Percentiles rank a stretch among this genome's conserved stretches.
Evolutionary conservation across 768 basidiomycete species (phyloP).

Genomic region (Grammothele lineata): DNA sequence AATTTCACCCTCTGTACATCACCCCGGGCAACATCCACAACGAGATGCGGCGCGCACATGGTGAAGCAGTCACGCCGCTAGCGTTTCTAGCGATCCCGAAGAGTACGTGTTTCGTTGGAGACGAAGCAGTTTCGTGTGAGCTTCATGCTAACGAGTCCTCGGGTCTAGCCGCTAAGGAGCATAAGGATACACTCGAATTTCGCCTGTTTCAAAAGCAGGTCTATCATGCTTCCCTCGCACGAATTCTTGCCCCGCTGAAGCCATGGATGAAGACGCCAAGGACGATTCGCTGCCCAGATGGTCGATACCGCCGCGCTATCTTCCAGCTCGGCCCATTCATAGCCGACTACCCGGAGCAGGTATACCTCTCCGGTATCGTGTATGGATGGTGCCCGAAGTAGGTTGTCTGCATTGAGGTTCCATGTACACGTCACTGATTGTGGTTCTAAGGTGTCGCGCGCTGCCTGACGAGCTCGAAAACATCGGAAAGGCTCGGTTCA

Average conservation of each 20-base stretch:
- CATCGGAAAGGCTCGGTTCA: too few species aligned
- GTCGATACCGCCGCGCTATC: constrained; percentile 23
- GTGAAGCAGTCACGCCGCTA: constrained; percentile 10
- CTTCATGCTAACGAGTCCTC: background rate
- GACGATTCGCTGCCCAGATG: constrained; percentile 20
- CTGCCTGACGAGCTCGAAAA: constrained; percentile 4
- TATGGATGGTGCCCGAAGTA: constrained; percentile 21
- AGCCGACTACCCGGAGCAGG: constrained; percentile 31
- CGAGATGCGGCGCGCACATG: constrained; percentile 18
- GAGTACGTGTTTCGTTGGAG: constrained; percentile 16
- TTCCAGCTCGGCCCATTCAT: constrained; percentile 27
- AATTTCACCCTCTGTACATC: constrained; percentile 26
- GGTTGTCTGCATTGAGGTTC: too few species aligned
- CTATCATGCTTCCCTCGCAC: constrained; percentile 4
- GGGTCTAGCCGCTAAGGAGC: background rate
- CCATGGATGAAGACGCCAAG: constrained; percentile 15
- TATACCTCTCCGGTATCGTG: constrained; percentile 16
- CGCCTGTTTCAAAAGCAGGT: constrained; percentile 15
- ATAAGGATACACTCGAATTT: background rate
- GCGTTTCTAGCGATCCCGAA: constrained; percentile 30
- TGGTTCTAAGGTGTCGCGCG: constrained; percentile 6
- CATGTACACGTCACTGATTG: too few species aligned
- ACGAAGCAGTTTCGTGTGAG: background rate
- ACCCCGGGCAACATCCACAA: constrained; percentile 23
- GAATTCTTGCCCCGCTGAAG: constrained; percentile 10